Evolutionary conservation across 805 yeast species (phyloP).

Genomic region (Candida verbasci): DNA sequence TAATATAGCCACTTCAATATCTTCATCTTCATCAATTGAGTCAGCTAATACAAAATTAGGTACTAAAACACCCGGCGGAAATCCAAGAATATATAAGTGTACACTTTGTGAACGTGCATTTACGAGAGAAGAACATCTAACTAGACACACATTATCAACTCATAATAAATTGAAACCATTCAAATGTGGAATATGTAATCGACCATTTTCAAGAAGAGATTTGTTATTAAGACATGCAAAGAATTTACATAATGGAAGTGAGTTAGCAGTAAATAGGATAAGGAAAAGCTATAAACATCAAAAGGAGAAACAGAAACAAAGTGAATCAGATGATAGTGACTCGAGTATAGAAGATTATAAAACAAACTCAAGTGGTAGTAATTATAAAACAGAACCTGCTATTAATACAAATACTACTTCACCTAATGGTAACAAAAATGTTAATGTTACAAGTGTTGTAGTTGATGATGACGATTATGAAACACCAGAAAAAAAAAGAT

Average conservation of each 20-base stretch:
- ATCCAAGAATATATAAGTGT: constrained; percentile 39
- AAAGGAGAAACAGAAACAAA: constrained; percentile 1
- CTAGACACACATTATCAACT: constrained; percentile 39
- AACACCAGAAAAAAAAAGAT: constrained; percentile 26
- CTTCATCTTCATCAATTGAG: background rate
- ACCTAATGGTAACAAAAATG: background rate
- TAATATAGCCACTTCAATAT: background rate
- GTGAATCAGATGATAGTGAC: constrained; percentile 5
- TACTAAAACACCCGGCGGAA: constrained; percentile 41
- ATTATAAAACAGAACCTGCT: background rate
- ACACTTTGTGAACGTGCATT: constrained; percentile 40
- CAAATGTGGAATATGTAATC: constrained; percentile 39
- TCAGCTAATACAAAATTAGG: constrained; percentile 24
- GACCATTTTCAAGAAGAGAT: constrained; percentile 42
- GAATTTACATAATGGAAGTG: constrained; percentile 41
- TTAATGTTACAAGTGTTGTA: background rate
- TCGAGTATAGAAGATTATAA: constrained; percentile 7
- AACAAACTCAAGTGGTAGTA: background rate
- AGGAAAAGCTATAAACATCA: constrained; percentile 32
- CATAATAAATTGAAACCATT: constrained; percentile 43
- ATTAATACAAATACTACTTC: background rate
- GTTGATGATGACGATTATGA: constrained; percentile 13
- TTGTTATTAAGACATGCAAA: constrained; percentile 42
- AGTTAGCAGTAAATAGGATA: constrained; percentile 39
- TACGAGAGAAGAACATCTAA: constrained; percentile 43